Evolutionary conservation across 805 yeast species (phyloP).

Genomic region (Yamadazyma takamatsuzukensis): DNA sequence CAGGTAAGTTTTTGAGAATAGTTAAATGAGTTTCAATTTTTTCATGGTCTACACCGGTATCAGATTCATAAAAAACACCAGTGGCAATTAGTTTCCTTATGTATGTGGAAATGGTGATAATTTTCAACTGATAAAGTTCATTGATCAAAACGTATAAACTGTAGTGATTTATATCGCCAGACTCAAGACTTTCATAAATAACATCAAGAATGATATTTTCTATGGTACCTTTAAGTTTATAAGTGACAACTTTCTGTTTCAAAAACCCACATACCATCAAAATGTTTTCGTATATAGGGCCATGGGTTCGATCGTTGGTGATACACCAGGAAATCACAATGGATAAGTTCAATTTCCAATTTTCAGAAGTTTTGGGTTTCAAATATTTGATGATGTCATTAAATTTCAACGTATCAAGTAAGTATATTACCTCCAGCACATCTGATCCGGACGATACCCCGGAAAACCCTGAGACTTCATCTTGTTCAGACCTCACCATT

Average conservation of each 20-base stretch:
- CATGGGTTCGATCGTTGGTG: conserved; percentile 31
- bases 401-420: conserved; percentile 32
- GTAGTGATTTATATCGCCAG: conserved; percentile 20
- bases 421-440: too few species aligned
- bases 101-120: conserved; percentile 62
- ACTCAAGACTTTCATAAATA: conserved; percentile 28
- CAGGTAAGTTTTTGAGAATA: conserved; percentile 58
- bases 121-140: conserved; percentile 46
- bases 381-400: conserved; percentile 20
- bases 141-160: conserved; percentile 45
- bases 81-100: conserved; percentile 79
- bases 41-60: conserved; percentile 13
- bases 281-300: conserved; percentile 26
- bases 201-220: conserved; percentile 41
- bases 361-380: conserved; percentile 17
- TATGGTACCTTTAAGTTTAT: conserved; percentile 39
- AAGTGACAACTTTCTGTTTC: conserved; percentile 34
- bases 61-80: conserved; percentile 66
- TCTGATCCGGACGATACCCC: too few species aligned
- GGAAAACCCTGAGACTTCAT: too few species aligned
- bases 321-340: conserved; percentile 39
- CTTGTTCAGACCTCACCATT: conserved; percentile 45
- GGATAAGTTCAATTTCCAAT: conserved; percentile 35
- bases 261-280: conserved; percentile 43
- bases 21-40: conserved; percentile 44